Evolutionary conservation across 2,329 filamentous ascomycete species (phyloP).

Genomic region (Fusarium tuaranense): DNA sequence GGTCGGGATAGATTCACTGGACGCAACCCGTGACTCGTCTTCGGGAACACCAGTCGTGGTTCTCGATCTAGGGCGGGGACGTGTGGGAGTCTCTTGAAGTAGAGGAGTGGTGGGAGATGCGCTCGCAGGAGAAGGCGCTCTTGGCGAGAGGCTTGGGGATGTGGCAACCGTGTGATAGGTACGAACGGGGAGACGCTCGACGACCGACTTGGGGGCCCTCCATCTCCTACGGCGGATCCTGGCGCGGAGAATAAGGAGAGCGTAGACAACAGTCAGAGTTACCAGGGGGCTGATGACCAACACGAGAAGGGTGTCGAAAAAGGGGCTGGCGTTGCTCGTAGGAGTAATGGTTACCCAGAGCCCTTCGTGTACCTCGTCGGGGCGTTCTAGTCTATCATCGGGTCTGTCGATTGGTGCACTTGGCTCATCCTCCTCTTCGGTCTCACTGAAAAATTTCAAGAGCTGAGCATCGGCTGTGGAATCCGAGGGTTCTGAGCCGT

Average conservation of each 20-base stretch:
- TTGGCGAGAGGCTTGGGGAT: conserved; percentile 65
- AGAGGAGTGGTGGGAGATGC: conserved; percentile 84
- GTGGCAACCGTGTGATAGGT: conserved; percentile 89
- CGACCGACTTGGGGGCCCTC: conserved; percentile 97
- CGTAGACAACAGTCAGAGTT: conserved; percentile 92
- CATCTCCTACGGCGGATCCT: conserved; percentile 90
- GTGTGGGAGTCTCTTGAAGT: conserved; percentile 68
- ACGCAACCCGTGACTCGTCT: conserved; percentile 58
- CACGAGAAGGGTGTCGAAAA: conserved; percentile 96
- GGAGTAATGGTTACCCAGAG: conserved; percentile 98
- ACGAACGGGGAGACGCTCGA: conserved; percentile 92
- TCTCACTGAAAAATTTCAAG: conserved; percentile 29
- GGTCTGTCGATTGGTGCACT: conserved; percentile 41
- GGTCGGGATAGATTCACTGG: conserved; percentile 56
- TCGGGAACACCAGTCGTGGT: conserved; percentile 72
- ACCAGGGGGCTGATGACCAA: conserved; percentile 95
- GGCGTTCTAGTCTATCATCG: conserved; percentile 33
- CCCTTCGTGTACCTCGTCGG: conserved; percentile 67
- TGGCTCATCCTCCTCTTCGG: conserved; percentile 44
- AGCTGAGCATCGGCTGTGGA: conserved; percentile 26
- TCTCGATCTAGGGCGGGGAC: conserved; percentile 71
- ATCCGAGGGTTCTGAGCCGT: conserved; percentile 7
- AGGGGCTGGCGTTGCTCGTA: conserved; percentile 88
- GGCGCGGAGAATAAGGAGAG: conserved; percentile 85
- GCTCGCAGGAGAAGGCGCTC: conserved; percentile 72